Evolutionary conservation across 805 yeast species (phyloP).

Genomic region (Myxozyma vanderwaltii): DNA sequence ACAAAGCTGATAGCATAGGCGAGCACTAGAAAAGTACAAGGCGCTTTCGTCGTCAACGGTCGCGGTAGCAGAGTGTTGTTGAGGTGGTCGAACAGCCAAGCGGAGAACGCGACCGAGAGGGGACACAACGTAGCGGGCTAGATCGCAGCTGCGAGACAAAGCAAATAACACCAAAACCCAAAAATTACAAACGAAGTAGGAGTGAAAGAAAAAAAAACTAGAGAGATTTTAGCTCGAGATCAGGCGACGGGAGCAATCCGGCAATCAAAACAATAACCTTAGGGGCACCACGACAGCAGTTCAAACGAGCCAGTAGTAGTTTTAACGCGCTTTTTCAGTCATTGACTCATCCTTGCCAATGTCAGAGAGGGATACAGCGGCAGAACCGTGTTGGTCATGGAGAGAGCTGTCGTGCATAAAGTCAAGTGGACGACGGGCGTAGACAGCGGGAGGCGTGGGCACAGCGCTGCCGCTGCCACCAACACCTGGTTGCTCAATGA

Average conservation of each 20-base stretch:
- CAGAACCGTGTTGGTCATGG: conserved; percentile 4
- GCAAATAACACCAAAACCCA: conserved; percentile 5
- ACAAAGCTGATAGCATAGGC: no score
- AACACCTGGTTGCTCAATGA: conserved; percentile 54
- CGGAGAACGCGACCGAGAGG: no score
- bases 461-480: conserved; percentile 43
- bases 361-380: conserved; percentile 10
- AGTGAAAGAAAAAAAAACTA: background rate
- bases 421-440: conserved; percentile 28
- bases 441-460: conserved; percentile 49
- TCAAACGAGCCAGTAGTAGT: no score
- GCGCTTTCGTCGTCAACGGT: no score
- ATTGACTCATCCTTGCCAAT: conserved; percentile 9
- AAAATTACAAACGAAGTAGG: background rate
- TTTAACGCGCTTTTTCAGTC: conserved; percentile 9
- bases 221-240: background rate
- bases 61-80: no score
- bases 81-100: no score
- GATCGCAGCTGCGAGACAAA: background rate
- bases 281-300: no score
- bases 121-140: background rate
- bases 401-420: conserved; percentile 20
- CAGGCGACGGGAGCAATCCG: background rate
- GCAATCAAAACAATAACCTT: background rate
- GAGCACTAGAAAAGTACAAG: no score